Conservation (phyloP, 208 protist genomes). For the Crithidia mellificae region DNA sequence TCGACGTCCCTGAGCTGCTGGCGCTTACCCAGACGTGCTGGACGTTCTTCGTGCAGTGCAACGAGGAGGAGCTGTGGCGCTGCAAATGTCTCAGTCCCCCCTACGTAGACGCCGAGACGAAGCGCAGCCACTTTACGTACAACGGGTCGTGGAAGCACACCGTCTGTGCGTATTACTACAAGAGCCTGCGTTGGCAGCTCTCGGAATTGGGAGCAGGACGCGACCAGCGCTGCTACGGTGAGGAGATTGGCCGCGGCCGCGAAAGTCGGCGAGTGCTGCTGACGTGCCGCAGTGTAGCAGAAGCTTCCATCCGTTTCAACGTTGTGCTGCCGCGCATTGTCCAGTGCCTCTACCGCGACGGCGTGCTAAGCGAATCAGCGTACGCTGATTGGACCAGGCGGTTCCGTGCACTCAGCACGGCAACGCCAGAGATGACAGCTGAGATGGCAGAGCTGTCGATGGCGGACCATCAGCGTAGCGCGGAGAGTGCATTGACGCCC, state of each 20-base stretch:
- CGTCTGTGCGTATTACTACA: slow-evolving; percentile 9
- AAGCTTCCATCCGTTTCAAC: no score
- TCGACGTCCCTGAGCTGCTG: slow-evolving; percentile 21
- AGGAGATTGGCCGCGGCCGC: neutral
- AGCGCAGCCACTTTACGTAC: slow-evolving; percentile 34
- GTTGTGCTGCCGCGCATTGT: no score
- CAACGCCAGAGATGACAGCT: no score
- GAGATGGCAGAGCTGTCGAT: no score
- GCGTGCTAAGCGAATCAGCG: no score
- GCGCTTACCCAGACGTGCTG: slow-evolving; percentile 26
- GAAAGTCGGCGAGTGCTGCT: neutral
- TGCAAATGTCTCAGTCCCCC: slow-evolving; percentile 20
- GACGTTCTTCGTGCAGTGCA: slow-evolving; percentile 28
- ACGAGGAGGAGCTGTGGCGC: slow-evolving; percentile 33
- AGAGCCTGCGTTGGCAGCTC: neutral
- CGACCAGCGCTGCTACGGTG: neutral
- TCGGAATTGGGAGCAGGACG: neutral
- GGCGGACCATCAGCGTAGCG: no score
- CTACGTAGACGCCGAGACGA: slow-evolving; percentile 27
- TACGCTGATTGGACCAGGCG: no score
- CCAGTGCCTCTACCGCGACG: no score
- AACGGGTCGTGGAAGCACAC: slow-evolving; percentile 43
- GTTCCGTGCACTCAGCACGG: no score
- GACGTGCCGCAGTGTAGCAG: no score
- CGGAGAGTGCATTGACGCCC: no score